phyloP scores from a whole-genome alignment of 805 yeast genomes.

The Candida pini region DNA sequence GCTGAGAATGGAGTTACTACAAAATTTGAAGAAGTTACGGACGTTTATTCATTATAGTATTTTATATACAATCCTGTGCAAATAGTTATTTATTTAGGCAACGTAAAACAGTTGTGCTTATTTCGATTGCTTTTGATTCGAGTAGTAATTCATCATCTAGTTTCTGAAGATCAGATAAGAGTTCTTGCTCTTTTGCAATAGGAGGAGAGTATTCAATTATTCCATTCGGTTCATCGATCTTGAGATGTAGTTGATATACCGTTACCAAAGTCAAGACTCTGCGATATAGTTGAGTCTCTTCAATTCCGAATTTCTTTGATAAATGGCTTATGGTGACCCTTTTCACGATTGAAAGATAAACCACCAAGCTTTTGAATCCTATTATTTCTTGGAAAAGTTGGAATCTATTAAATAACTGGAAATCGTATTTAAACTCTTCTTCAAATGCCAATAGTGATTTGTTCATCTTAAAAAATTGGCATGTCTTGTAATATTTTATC shows the following conservation, averaged over 20 bases:
- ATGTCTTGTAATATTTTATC: conserved; percentile 18
- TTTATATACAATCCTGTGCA: background rate
- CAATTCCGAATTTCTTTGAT: conserved; percentile 16
- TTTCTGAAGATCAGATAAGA: conserved; percentile 4
- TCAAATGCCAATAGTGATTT: conserved; percentile 7
- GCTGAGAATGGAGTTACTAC: conserved; percentile 58
- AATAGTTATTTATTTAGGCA: conserved; percentile 7
- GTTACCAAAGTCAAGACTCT: conserved; percentile 17
- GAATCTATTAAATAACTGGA: conserved; percentile 21
- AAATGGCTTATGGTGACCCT: conserved; percentile 18
- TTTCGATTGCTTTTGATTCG: conserved; percentile 15
- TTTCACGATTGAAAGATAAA: conserved; percentile 29
- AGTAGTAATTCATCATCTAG: conserved; percentile 10
- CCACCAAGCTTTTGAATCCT: conserved; percentile 25
- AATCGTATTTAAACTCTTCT: conserved; percentile 13
- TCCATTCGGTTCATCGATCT: conserved; percentile 13
- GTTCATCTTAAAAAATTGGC: conserved; percentile 22
- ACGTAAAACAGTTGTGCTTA: conserved; percentile 10
- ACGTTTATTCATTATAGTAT: conserved; percentile 17
- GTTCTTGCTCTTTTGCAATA: background rate
- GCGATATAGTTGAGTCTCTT: conserved; percentile 6
- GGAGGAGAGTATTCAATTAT: conserved; percentile 8
- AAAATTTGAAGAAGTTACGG: conserved; percentile 34
- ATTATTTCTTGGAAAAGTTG: conserved; percentile 18
- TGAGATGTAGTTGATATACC: conserved; percentile 22